phyloP scores from a whole-genome alignment of 1,284 basidiomycete species.

The Ganoderma lucidum region DNA sequence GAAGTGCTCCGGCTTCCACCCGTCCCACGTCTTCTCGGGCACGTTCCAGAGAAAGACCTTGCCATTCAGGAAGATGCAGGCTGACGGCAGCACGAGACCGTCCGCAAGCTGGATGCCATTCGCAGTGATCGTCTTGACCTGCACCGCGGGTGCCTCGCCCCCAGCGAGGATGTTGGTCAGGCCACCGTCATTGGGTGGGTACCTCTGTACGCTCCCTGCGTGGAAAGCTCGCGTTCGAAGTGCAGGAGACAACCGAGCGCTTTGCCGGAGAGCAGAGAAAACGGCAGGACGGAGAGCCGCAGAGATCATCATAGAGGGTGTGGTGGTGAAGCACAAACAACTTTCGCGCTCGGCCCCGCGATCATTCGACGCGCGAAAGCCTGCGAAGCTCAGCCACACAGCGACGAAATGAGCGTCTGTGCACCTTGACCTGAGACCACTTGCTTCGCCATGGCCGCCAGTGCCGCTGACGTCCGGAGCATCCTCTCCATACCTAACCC shows the following conservation, averaged over 20 bases:
- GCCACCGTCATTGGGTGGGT: conserved; percentile 29
- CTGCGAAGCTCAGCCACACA: background rate
- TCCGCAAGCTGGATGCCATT: conserved; percentile 74
- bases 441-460: conserved; percentile 47
- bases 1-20: conserved; percentile 81
- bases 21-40: conserved; percentile 63
- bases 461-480: conserved; percentile 84
- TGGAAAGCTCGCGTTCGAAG: conserved; percentile 17
- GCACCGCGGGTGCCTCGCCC: conserved; percentile 72
- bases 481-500: conserved; percentile 68
- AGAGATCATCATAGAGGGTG: conserved; percentile 21
- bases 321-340: conserved; percentile 1
- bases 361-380: background rate
- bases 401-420: conserved; percentile 11
- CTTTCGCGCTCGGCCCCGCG: background rate
- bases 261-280: conserved; percentile 22
- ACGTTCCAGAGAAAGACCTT: conserved; percentile 93
- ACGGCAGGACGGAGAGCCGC: conserved; percentile 28
- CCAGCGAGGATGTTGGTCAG: conserved; percentile 79
- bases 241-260: conserved; percentile 8
- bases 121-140: conserved; percentile 68
- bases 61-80: conserved; percentile 88
- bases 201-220: conserved; percentile 12
- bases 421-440: conserved; percentile 27
- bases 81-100: conserved; percentile 79